Evolutionary conservation across 2,329 filamentous ascomycete species (phyloP).

Genomic region (Paecilomyces formosus): DNA sequence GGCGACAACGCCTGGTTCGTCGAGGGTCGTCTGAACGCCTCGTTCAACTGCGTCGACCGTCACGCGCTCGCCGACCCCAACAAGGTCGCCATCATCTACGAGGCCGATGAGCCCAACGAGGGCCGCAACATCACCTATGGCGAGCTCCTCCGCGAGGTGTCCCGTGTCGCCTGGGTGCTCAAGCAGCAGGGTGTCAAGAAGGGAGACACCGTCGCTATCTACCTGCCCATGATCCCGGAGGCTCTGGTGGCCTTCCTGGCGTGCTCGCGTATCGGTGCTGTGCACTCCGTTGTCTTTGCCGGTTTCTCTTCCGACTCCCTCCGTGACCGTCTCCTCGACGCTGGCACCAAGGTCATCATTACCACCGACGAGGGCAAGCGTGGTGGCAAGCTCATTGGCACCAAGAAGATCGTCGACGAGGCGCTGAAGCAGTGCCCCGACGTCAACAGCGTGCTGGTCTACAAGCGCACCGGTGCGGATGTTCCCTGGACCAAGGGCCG

Average conservation of each 20-base stretch:
- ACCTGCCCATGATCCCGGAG: slow-evolving; percentile 98
- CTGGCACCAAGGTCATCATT: slow-evolving; percentile 85
- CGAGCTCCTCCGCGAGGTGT: slow-evolving; percentile 89
- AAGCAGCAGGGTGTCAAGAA: slow-evolving; percentile 96
- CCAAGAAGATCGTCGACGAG: slow-evolving; percentile 98
- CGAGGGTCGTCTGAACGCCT: slow-evolving; percentile 88
- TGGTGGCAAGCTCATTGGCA: slow-evolving; percentile 92
- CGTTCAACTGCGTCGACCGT: slow-evolving; percentile 94
- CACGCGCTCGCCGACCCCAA: slow-evolving; percentile 93
- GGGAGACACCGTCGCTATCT: slow-evolving; percentile 94
- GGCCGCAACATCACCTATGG: slow-evolving; percentile 87
- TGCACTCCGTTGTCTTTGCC: slow-evolving; percentile 96
- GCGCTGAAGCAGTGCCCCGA: slow-evolving; percentile 92
- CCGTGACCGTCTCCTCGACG: slow-evolving; percentile 88
- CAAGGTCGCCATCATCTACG: slow-evolving; percentile 95
- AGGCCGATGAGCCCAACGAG: slow-evolving; percentile 83
- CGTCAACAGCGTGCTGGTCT: slow-evolving; percentile 79
- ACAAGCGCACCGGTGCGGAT: slow-evolving; percentile 88
- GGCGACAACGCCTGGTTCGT: slow-evolving; percentile 93
- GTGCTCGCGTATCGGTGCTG: slow-evolving; percentile 82
- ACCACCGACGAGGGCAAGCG: slow-evolving; percentile 97
- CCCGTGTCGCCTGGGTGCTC: slow-evolving; percentile 74
- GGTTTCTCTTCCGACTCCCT: slow-evolving; percentile 96
- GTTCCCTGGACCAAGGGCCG: slow-evolving; percentile 84
- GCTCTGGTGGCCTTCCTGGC: slow-evolving; percentile 86